These are phyloP conservation scores for Penicillium longicatenatum DNA, from an alignment of 495 filamentous ascomycete species.

Conservation along the genomic window DNA sequence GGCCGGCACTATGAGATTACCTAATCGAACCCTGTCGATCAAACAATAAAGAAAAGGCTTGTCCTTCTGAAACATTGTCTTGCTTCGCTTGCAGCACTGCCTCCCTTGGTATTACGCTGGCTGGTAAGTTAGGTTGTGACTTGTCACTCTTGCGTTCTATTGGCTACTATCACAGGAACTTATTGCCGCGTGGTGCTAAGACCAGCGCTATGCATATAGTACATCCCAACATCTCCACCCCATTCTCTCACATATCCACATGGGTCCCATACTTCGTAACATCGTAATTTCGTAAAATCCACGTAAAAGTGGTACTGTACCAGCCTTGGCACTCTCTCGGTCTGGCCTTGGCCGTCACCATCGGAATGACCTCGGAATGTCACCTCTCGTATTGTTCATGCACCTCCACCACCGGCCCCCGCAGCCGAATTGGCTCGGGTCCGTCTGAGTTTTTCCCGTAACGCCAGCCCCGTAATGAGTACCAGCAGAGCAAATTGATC, in stretches of 20 bases:
- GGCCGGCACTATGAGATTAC: conserved; percentile 10
- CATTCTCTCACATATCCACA: not conserved
- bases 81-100: conserved; percentile 13
- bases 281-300: not conserved
- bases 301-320: not conserved
- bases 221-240: conserved; percentile 5
- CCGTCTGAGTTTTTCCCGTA: conserved; percentile 23
- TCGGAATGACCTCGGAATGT: not conserved
- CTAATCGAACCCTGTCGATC: conserved; percentile 35
- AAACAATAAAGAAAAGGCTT: conserved; percentile 27
- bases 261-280: not conserved
- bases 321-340: not conserved
- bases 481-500: conserved; percentile 21
- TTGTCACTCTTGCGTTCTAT: not conserved
- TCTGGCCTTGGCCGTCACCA: too few species aligned
- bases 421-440: not conserved
- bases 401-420: conserved; percentile 4
- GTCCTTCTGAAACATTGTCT: conserved; percentile 28
- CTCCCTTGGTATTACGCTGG: conserved; percentile 2
- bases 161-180: conserved; percentile 7
- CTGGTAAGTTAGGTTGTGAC: not conserved
- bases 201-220: too few species aligned
- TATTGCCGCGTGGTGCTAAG: conserved; percentile 11
- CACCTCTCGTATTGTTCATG: not conserved
- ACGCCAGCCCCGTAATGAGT: conserved; percentile 20